Conservation (phyloP, 441 rosid species). For the Metrosideros polymorpha region DNA sequence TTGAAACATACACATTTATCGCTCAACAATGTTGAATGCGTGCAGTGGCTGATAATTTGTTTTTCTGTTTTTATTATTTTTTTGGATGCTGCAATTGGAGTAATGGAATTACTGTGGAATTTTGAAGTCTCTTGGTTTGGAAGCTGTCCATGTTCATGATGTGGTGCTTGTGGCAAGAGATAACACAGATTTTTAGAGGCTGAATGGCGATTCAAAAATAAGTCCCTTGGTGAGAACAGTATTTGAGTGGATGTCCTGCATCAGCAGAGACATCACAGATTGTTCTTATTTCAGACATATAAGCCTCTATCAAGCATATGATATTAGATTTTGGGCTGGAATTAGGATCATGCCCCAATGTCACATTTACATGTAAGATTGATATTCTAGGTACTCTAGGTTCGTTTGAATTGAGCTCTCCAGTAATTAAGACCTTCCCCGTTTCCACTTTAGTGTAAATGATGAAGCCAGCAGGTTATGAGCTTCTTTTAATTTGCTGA, state of each 20-base stretch:
- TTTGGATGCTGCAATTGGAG: neutral
- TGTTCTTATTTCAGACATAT: neutral
- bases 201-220: neutral
- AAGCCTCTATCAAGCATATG: neutral
- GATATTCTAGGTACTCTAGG: neutral
- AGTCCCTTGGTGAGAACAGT: neutral
- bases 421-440: neutral
- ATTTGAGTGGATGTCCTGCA: neutral
- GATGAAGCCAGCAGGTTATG: neutral
- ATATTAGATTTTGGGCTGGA: neutral
- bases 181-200: neutral
- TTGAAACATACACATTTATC: neutral
- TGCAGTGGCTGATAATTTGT: neutral
- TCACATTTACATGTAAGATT: neutral
- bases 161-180: neutral
- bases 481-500: neutral
- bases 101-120: neutral
- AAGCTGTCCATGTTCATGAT: neutral
- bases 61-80: neutral
- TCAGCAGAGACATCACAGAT: neutral
- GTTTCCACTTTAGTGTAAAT: neutral
- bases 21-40: neutral
- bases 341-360: neutral
- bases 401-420: neutral
- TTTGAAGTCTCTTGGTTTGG: neutral